Base-by-base conservation (phyloP, 331 rosid species). In the Malus hybrid region DNA sequence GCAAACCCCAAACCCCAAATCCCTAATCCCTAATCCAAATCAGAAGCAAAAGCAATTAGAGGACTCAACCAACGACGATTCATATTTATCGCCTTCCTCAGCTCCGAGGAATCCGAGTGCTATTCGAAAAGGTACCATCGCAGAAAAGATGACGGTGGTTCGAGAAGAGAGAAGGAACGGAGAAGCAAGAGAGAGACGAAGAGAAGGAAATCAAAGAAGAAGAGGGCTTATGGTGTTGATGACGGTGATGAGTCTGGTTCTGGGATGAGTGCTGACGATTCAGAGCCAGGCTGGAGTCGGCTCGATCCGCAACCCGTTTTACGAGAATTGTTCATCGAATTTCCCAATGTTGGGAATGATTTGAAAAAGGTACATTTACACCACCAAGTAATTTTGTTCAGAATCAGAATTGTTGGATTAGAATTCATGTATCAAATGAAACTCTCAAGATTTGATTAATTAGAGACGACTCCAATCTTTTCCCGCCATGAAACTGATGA, bases 311-410 rank as follows among this genome's bases (percentile, higher is more conserved):
- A 83, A 76, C 66, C 59, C 5, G 83, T 78, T 34, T 60, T 91
- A 31, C 79, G 69, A 9, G 84, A 85, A 36, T 76, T 93, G 86
- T 77, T 91, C 87, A 81, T 29, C 18, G 85, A 86, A 70, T 93
- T 93, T 54, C 97, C 97, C 63, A 85, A 82, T 54, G 92, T 86
- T 57, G 92, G 83, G 75, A 86, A 79, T 76, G 24, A 24, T 24
- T 24, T 24, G 24, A 24, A 24, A 24, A 24, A 24, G 24, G 24
- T 24, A 24, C 24, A 22, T 0, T 3, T 15, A 7, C 65, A 16
- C 11, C 22, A 39, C 46, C 46, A 39, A 39, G 12, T 39, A 39
- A 39, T 39, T 39, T 39, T 39, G 4, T 39, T 39, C 12, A 52
- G 18, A 27, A 18, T 60, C 28, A 46, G 48, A 29, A 31, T 34